phyloP scores from a whole-genome alignment of 1,284 basidiomycete genomes.

The Puccinia coronata region DNA sequence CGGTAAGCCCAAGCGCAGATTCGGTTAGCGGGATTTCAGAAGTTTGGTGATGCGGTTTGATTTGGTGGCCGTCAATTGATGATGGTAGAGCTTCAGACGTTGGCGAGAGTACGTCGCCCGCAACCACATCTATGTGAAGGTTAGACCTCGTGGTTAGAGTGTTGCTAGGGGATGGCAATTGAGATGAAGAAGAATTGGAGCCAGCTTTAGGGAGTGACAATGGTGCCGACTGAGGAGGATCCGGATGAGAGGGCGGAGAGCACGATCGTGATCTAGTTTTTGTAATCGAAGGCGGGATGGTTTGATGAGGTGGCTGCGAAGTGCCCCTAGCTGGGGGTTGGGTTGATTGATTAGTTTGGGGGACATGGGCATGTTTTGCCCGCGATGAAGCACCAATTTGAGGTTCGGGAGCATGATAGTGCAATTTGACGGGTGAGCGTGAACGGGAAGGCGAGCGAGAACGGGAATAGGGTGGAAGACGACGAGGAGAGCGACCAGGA shows the following conservation, averaged over 20 bases:
- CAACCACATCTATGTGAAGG: neutral
- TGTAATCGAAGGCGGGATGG: neutral
- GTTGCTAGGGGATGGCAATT: neutral
- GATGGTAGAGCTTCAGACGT: neutral
- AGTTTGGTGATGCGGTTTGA: neutral
- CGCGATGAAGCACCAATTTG: neutral
- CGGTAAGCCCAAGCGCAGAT: conserved; percentile 30
- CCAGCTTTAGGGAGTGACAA: neutral
- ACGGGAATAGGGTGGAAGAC: conserved; percentile 44
- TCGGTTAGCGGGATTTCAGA: conserved; percentile 1
- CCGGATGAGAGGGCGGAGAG: conserved; percentile 24
- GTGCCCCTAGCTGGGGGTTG: conserved; percentile 5
- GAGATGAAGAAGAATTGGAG: neutral
- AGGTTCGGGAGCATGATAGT: conserved; percentile 34
- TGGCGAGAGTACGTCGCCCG: neutral
- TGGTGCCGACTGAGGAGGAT: neutral
- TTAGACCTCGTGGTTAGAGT: neutral
- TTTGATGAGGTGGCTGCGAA: conserved; percentile 23
- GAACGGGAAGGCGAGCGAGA: conserved; percentile 42
- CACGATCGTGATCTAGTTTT: conserved; percentile 33
- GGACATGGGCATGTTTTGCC: neutral
- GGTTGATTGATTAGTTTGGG: neutral
- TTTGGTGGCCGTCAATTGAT: neutral
- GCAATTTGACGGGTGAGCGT: conserved; percentile 38
- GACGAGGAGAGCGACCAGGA: conserved; percentile 40